These are phyloP conservation scores for Diaporthe nobilis DNA, from an alignment of 2,329 filamentous ascomycete genomes.

Conservation along the genomic window DNA sequence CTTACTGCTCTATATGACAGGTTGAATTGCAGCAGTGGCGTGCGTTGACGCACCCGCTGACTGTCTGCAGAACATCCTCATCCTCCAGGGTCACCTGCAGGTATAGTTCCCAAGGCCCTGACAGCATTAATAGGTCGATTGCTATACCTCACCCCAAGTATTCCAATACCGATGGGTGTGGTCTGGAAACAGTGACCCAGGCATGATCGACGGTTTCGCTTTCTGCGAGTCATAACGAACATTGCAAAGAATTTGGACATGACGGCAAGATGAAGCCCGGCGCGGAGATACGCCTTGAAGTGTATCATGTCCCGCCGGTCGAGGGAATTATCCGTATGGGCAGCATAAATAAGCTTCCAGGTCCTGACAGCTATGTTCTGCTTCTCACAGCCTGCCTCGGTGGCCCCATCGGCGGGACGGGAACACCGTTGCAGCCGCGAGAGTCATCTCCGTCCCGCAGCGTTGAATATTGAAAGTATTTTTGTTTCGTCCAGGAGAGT, in stretches of 20 bases:
- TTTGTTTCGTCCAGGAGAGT: constrained; percentile 10
- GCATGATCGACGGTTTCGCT: constrained; percentile 24
- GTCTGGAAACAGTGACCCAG: constrained; percentile 1
- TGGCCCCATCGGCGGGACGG: background rate
- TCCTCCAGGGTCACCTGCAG: background rate
- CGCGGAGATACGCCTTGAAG: background rate
- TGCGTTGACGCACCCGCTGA: background rate
- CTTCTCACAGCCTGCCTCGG: background rate
- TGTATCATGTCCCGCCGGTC: background rate
- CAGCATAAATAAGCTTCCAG: constrained; percentile 10
- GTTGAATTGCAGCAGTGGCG: background rate
- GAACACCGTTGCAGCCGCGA: background rate
- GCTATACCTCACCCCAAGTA: background rate
- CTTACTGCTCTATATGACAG: background rate
- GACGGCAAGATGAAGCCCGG: background rate
- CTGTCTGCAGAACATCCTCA: background rate
- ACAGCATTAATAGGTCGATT: background rate
- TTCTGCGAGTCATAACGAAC: background rate
- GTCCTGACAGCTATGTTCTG: background rate
- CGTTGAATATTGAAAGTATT: background rate
- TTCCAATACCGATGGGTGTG: background rate
- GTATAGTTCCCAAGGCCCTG: background rate
- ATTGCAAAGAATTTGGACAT: background rate
- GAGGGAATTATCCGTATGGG: constrained; percentile 15
- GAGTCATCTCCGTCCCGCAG: constrained; percentile 11